Percentiles rank a stretch among this genome's conserved stretches.
Conservation (phyloP, 169 alveolate genomes). For the Plasmodium vinckei region DNA sequence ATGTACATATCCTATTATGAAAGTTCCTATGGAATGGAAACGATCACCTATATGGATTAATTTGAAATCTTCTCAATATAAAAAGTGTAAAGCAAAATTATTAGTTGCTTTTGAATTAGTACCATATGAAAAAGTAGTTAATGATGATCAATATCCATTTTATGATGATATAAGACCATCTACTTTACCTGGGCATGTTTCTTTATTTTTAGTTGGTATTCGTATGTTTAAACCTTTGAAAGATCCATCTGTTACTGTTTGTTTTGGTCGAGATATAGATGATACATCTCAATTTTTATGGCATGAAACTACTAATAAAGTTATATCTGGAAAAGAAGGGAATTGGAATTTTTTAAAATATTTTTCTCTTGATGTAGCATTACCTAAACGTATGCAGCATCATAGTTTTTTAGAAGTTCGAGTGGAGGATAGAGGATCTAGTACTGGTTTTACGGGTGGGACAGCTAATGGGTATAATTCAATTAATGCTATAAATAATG, state of each 20-base stretch:
- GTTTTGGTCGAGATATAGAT: constrained; percentile 88
- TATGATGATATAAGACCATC: constrained; percentile 92
- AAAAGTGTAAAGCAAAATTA: constrained; percentile 86
- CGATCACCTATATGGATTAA: constrained; percentile 91
- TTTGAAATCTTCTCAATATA: constrained; percentile 86
- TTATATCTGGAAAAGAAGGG: constrained; percentile 81
- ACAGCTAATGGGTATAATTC: constrained; percentile 6
- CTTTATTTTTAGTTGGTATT: constrained; percentile 89
- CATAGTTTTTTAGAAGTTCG: constrained; percentile 86
- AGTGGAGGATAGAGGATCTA: constrained; percentile 71
- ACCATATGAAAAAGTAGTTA: constrained; percentile 79
- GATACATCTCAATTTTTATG: constrained; percentile 85
- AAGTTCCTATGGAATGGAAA: constrained; percentile 92
- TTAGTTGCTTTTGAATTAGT: constrained; percentile 90
- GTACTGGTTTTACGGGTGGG: constrained; percentile 27
- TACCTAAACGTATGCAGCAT: constrained; percentile 91
- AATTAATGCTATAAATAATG: constrained; percentile 54
- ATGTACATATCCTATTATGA: constrained; percentile 83
- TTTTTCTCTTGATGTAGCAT: constrained; percentile 80
- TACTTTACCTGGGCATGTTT: constrained; percentile 84
- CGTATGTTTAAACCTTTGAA: constrained; percentile 88
- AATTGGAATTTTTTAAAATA: constrained; percentile 82
- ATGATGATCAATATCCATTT: constrained; percentile 85
- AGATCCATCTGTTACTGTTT: constrained; percentile 87
- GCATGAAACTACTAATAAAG: constrained; percentile 85